Base-by-base conservation (phyloP, 805 yeast species). In the Starmerella tilneyi region DNA sequence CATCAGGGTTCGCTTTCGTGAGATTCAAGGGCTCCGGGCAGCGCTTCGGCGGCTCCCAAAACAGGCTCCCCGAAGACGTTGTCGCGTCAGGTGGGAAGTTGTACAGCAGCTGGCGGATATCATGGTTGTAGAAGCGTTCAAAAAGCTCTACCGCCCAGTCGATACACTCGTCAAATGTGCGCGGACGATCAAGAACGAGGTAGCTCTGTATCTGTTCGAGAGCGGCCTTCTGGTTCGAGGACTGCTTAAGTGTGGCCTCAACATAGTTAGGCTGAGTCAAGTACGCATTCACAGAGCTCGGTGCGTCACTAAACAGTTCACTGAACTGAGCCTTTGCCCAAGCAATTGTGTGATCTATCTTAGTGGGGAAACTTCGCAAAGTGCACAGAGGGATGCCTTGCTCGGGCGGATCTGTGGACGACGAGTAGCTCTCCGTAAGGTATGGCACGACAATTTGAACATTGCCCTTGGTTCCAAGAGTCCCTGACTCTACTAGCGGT, bases 371-470 rank as follows among this genome's bases (percentile, higher is more conserved):
- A 3, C 95, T 84, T 67, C 97, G 79, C 61, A 92, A 73, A 2
- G 99, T 92, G 74, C 99, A 92, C 59, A 92, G 73, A 26, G 99
- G 99, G 59, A 92, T 88, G 3, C 95, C 79, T 66, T 86, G 86
- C 70, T 92, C 99, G 30, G 99, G 99, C 35, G 99, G 98, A 66
- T 92, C 99, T 63, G 85, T 94, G 11, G 95, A 84, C 2, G 96
- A 83, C 3, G 96, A 84, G 66, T 92, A 92, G 5, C 94, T 83
- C 67, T 92, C 99, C 2, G 99, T 92, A 61, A 92, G 65, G 61
- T 78, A 75, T 55, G 99, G 99, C 59, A 88, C 78, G 43, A 92
- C 81, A 36, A 92, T 96, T 70, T 92, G 99, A 17, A 95, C 89
- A 63, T 92, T 92, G 64, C 98, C 97, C 68, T 92, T 92, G 17